A percentile compares a stretch with the other conserved stretches of the same genome.
phyloP scores from a whole-genome alignment of 371 early-diverging fungal genomes.

The Nematocida homosporus region DNA sequence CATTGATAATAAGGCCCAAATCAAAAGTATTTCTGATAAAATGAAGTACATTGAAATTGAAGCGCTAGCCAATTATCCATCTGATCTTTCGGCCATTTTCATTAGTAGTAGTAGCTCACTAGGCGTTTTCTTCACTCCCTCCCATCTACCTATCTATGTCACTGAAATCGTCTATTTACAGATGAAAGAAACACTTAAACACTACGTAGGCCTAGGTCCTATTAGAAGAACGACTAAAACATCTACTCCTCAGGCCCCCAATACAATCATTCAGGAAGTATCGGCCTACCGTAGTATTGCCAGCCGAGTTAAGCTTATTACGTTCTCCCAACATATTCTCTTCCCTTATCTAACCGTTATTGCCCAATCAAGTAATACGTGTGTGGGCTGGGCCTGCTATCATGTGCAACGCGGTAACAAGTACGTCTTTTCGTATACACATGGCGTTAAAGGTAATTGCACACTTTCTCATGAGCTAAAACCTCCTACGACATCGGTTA shows the following conservation, averaged over 20 bases:
- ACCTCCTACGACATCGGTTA: not conserved
- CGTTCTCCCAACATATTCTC: slow-evolving; percentile 36
- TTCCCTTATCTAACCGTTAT: slow-evolving; percentile 51
- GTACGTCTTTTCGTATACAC: slow-evolving; percentile 24
- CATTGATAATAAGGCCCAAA: not conserved
- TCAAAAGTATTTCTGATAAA: not conserved
- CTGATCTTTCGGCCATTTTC: slow-evolving; percentile 51
- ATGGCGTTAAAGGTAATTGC: slow-evolving; percentile 24
- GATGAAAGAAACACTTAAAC: slow-evolving; percentile 49
- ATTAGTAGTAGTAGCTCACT: slow-evolving; percentile 56
- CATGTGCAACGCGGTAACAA: not conserved
- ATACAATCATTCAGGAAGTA: slow-evolving; percentile 21
- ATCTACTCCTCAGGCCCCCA: not conserved
- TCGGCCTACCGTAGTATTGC: slow-evolving; percentile 47
- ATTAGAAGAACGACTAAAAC: slow-evolving; percentile 22
- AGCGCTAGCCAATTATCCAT: slow-evolving; percentile 34
- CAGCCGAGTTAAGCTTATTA: slow-evolving; percentile 38
- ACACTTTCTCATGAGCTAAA: slow-evolving; percentile 23
- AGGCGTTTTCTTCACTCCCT: slow-evolving; percentile 58
- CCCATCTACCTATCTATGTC: slow-evolving; percentile 56
- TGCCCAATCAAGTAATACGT: slow-evolving; percentile 47
- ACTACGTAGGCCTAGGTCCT: slow-evolving; percentile 37
- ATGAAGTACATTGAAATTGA: slow-evolving; percentile 44
- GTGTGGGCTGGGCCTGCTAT: slow-evolving; percentile 55
- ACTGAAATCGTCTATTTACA: slow-evolving; percentile 63